Base-by-base conservation (phyloP, 208 protist genomes). In the Trypanosoma vivax region DNA sequence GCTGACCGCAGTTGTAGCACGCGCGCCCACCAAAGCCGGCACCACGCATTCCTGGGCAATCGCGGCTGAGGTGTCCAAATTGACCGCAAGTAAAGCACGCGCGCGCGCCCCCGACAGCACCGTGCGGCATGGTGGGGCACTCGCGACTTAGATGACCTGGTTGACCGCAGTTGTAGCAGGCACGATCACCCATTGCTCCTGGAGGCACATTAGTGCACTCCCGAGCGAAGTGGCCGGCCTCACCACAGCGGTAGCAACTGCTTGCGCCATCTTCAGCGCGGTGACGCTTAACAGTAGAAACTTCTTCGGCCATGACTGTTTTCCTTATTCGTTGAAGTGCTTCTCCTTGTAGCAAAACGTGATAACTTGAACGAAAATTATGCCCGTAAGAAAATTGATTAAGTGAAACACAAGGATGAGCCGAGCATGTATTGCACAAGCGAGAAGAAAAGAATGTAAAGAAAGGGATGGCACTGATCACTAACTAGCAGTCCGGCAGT, bases 121-220 rank as follows among this genome's bases (percentile, higher is more conserved):
- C 21, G 50, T 74, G 73, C 25, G 71, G 65, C 45, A 41, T 38
- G 34, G 79, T 77, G 38, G 87, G 80, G 65, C 90, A 96, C 18
- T 94, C 83, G 46, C 91, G 83, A 61, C 61, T 81, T 48, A 84
- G 73, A 73, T 87, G 88, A 43, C 79, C 88, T 4, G 72, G 47
- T 70, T 90, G 62, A 34, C 88, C 88, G 64, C 88, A 94, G 70
- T 86, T 91, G 73, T 77, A 88, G 79, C 87, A 94, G 6, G 43
- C 82, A 62, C 73, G 69, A 51, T 82, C 88, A 30, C 73, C 81
- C 41, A 76, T 87, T 39, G 60, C 61, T 31, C 76, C 54, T 28
- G 60, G 46, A 38, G 72, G 67, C 56, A 69, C 70, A 21, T 82
- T 76, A 33, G 83, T 77, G 74, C 87, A 95, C 41, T 95, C 85